Evolutionary conservation across 106 monocot species (phyloP), one percentile per base, ranked within the genome.

Genomic region (Dendrobium chrysotoxum): DNA sequence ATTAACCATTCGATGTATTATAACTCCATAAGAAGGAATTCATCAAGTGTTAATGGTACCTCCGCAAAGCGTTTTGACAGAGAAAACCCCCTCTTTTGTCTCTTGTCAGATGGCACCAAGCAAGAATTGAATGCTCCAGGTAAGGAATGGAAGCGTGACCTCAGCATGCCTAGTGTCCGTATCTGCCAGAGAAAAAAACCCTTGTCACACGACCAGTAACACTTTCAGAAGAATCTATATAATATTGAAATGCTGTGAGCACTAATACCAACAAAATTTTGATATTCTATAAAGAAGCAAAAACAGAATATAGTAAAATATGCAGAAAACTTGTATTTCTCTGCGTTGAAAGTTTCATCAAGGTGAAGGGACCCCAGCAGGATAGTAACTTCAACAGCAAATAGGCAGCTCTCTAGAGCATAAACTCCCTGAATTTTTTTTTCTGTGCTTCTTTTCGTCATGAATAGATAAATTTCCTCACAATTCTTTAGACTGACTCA

Each of bases 91-190:
- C 81, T 90, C n/a, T 87, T 88, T 28, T 80, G 75, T 44, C 78
- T 87, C 73, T 94, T 99, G 40, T 90, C 93, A 55, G 88, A 93
- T 72, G 99, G 99, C 39, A 99, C 93, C 84, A 99, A 85, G 78
- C 85, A 93, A 28, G 90, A 76, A 47, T 88, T 95, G 77, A 95
- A 95, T 18, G 99, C 95, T 86, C 95, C 95, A 79, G 95, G 99
- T 77, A 99, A 87, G 53, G 99, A 95, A 71, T 91, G 83, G 75
- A 99, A 99, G 71, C 99, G 80, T 46, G 99, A 93, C 81, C 99
- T 88, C 79, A 99, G 82, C 99, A 99, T 99, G 39, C 99, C 99
- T 28, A 99, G 81, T 31, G 99, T 99, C 39, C 99, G 83, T 79
- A 99, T 93, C 99, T 99, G 77, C 53, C 18, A 74, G 4, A 39